phyloP scores from a whole-genome alignment of 805 yeast genomes.

The Metschnikowia orientalis region DNA sequence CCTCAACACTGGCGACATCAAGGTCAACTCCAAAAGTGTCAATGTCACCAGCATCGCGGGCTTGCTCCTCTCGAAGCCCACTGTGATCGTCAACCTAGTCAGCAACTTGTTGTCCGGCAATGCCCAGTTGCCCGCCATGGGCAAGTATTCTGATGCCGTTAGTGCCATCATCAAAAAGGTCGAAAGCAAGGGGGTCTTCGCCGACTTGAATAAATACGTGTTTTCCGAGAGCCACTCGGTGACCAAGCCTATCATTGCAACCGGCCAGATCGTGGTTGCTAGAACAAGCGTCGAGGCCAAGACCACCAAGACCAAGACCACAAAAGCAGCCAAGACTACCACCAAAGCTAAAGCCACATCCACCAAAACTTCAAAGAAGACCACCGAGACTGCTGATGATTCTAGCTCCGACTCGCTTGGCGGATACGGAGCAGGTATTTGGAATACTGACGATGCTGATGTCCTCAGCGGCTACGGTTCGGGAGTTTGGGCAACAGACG shows the following conservation, averaged over 20 bases:
- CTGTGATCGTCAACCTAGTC: slow-evolving; percentile 19
- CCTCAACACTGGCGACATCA: slow-evolving; percentile 24
- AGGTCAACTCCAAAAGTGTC: slow-evolving; percentile 19
- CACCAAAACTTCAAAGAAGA: background rate
- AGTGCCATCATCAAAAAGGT: slow-evolving; percentile 28
- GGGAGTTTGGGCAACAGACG: slow-evolving; percentile 1
- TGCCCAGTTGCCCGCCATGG: slow-evolving; percentile 14
- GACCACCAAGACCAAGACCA: slow-evolving; percentile 2
- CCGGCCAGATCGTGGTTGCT: slow-evolving; percentile 16
- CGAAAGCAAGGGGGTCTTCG: slow-evolving; percentile 35
- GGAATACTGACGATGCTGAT: background rate
- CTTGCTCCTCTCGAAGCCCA: slow-evolving; percentile 24
- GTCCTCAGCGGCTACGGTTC: slow-evolving; percentile 2
- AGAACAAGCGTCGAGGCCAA: slow-evolving; percentile 6
- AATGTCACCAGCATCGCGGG: slow-evolving; percentile 27
- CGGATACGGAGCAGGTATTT: too few relatives aligned
- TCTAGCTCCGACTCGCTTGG: slow-evolving; percentile 3
- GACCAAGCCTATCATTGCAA: slow-evolving; percentile 16
- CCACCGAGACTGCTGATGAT: background rate
- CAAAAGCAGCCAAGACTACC: slow-evolving; percentile 1
- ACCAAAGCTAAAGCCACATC: background rate
- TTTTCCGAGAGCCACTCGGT: slow-evolving; percentile 24
- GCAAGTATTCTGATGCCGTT: slow-evolving; percentile 30
- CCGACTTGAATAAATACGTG: slow-evolving; percentile 32
- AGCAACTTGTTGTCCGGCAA: slow-evolving; percentile 24